Evolutionary conservation across 805 yeast genomes (phyloP).

Genomic region (Sungouiozyma intestinalis): DNA sequence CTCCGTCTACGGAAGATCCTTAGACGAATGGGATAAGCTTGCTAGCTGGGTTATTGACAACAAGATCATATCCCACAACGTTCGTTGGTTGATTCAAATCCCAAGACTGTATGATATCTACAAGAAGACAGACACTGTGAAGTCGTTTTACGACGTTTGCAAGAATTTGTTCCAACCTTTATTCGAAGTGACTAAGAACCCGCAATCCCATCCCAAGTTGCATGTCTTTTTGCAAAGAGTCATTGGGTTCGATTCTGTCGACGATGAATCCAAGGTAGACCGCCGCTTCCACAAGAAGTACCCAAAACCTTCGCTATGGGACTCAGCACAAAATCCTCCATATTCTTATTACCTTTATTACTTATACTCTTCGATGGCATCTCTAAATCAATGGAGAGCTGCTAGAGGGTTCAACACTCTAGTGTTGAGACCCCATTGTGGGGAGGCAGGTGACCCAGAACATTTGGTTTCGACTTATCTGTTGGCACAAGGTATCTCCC

Average conservation of each 20-base stretch:
- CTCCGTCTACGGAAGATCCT: constrained; percentile 83
- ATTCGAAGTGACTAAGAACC: constrained; percentile 81
- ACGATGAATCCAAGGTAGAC: constrained; percentile 92
- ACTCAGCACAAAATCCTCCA: constrained; percentile 77
- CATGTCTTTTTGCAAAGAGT: constrained; percentile 85
- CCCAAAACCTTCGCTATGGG: constrained; percentile 85
- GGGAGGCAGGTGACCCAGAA: constrained; percentile 99
- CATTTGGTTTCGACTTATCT: constrained; percentile 85
- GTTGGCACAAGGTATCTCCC: constrained; percentile 86
- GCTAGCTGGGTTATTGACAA: constrained; percentile 95
- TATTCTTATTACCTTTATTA: constrained; percentile 91
- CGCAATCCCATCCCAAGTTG: constrained; percentile 81
- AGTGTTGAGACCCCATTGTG: constrained; percentile 95
- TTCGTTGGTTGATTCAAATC: constrained; percentile 92
- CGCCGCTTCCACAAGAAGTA: constrained; percentile 69
- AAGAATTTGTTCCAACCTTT: constrained; percentile 76
- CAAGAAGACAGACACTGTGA: constrained; percentile 61
- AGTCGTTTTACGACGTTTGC: constrained; percentile 65
- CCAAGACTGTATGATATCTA: constrained; percentile 90
- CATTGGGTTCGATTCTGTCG: constrained; percentile 96
- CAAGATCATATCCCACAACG: constrained; percentile 83
- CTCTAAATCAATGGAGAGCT: constrained; percentile 76
- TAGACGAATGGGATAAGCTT: constrained; percentile 89
- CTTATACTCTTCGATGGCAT: constrained; percentile 73
- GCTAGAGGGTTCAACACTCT: constrained; percentile 74